Evolutionary conservation across 1,284 basidiomycete species (phyloP).

Genomic region (Apiotrichum veenhuisii): DNA sequence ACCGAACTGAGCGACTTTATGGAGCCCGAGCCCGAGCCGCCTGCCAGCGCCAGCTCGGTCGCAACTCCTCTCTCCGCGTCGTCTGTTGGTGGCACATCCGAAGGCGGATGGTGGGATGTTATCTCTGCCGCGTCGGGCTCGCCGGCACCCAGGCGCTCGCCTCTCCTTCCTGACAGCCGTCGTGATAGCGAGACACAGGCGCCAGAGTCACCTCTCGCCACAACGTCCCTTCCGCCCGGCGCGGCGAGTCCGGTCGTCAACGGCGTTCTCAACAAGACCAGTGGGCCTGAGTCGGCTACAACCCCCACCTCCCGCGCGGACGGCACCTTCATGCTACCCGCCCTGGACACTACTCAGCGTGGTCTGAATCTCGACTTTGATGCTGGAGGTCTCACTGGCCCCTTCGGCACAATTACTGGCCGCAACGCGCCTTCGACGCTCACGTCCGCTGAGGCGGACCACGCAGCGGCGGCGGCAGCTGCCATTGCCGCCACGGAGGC

Average conservation of each 20-base stretch:
- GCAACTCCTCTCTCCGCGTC: neutral
- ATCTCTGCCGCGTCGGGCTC: slow-evolving; percentile 26
- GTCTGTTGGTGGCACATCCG: neutral
- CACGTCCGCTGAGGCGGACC: neutral
- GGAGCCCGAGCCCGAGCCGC: neutral
- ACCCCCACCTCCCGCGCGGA: neutral
- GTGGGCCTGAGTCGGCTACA: neutral
- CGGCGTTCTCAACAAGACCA: neutral
- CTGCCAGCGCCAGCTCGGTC: neutral
- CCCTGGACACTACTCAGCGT: neutral
- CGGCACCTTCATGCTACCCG: neutral
- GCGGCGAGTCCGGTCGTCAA: neutral
- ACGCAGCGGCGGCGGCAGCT: neutral
- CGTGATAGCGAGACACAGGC: neutral
- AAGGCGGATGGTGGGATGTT: slow-evolving; percentile 39
- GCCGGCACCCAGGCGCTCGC: neutral
- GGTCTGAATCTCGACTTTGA: neutral
- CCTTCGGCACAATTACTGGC: neutral
- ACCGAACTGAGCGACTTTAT: slow-evolving; percentile 4
- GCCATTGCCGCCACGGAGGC: slow-evolving; percentile 1
- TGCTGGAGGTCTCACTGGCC: neutral
- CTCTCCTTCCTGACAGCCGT: neutral
- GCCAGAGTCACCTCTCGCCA: neutral
- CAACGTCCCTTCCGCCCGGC: neutral
- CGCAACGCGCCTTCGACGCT: neutral